Evolutionary conservation across 805 yeast genomes (phyloP).

Genomic region (Nakazawaea ishiwadae): DNA sequence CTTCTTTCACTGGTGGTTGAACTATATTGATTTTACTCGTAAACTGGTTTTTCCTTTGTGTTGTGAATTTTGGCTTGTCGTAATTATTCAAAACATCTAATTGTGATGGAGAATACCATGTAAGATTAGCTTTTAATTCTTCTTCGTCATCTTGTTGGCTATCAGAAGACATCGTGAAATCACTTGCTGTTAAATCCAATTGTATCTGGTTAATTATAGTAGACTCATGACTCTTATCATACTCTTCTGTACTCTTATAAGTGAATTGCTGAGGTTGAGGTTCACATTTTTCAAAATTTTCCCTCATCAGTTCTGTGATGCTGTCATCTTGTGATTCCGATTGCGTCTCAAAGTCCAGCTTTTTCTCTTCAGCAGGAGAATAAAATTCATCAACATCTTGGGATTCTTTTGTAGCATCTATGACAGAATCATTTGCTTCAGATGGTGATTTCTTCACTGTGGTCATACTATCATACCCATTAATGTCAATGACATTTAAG

Average conservation of each 20-base stretch:
- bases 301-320: too few species aligned
- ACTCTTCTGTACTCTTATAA: constrained; percentile 5
- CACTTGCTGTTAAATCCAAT: constrained; percentile 6
- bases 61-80: neutral
- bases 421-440: neutral
- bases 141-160: constrained; percentile 5
- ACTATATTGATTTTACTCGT: constrained; percentile 9
- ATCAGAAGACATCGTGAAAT: constrained; percentile 11
- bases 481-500: neutral
- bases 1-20: neutral
- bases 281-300: constrained; percentile 1
- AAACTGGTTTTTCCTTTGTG: neutral
- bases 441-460: neutral
- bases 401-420: too few species aligned
- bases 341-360: too few species aligned
- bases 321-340: neutral
- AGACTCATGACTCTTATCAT: neutral
- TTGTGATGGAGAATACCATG: constrained; percentile 10
- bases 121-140: neutral
- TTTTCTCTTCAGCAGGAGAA: neutral
- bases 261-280: constrained; percentile 8
- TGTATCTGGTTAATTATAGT: constrained; percentile 5
- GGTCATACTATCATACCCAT: neutral
- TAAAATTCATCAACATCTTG: too few species aligned
- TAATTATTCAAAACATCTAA: neutral